These are phyloP conservation scores for Tillandsia fasciculata DNA, from an alignment of 176 grass and related monocot genomes.

Conservation along the genomic window DNA sequence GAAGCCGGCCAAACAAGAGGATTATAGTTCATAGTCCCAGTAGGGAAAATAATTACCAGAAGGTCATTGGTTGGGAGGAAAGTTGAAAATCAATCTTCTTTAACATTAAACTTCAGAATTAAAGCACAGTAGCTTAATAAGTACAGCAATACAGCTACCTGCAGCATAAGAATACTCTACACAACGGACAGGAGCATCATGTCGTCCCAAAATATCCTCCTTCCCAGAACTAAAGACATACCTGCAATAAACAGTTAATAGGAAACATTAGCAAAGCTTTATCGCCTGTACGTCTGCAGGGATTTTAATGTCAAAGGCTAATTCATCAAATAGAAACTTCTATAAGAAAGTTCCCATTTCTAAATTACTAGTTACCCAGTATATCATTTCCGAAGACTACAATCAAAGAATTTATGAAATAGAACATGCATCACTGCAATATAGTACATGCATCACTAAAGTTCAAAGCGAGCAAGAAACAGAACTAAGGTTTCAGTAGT, in stretches of 20 bases:
- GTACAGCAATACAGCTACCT: slow-evolving; percentile 35
- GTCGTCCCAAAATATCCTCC: slow-evolving; percentile 73
- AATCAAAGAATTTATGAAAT: background rate
- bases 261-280: slow-evolving; percentile 7
- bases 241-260: slow-evolving; percentile 38
- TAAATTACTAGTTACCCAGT: background rate
- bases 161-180: slow-evolving; percentile 94
- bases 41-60: too few relatives aligned
- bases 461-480: too few relatives aligned
- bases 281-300: background rate
- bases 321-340: background rate
- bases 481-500: too few relatives aligned
- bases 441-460: too few relatives aligned
- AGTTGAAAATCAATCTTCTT: slow-evolving; percentile 7
- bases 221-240: slow-evolving; percentile 65
- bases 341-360: background rate
- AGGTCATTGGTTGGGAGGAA: background rate
- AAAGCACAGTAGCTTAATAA: slow-evolving; percentile 1
- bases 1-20: too few relatives aligned
- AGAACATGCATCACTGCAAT: too few relatives aligned
- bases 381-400: background rate
- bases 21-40: too few relatives aligned
- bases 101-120: slow-evolving; percentile 5
- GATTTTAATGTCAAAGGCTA: background rate
- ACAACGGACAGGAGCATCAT: slow-evolving; percentile 91